Base-by-base conservation (phyloP, 352 stramenopile genomes). In the Phytophthora colocasiae region DNA sequence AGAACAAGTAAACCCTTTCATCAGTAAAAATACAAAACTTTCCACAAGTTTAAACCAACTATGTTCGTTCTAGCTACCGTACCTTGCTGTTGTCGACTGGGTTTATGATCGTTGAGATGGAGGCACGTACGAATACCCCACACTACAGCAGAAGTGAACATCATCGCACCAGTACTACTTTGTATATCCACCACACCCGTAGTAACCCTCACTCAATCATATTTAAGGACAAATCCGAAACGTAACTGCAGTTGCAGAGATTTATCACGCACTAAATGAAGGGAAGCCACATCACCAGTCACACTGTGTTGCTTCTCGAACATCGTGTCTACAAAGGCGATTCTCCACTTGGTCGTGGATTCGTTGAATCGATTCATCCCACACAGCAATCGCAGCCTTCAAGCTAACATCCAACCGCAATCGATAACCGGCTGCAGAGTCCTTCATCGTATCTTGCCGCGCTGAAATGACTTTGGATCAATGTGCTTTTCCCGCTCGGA, bases 391-490 rank as follows among this genome's bases (percentile, higher is more conserved):
- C 8, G 45, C 36, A 36, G 43, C 29, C 10, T 52, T 31, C 45
- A 63, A 34, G 38, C 50, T 63, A 24, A 26, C 32, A 5, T 26
- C 6, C 34, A 63, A 9, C 8, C 45, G 45, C 22, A 63, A 3
- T 43, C 6, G 10, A 15, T 50, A 11, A 12, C 56, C 43, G 4
- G 34, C 56, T 34, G 44, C 10, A 4, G n/a, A 63, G 29, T 12
- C 36, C 41, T 36, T 63, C 56, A 44, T 63, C 56, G 6, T 56
- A n/a, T 12, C 45, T n/a, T 8, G 27, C 31, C 8, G 26, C 56
- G 19, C 24, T 56, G 27, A 63, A 56, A 26, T 56, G 45, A 27
- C 56, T 56, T 38, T 55, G 22, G 7, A 63, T 32, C 1, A 49
- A 44, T 24, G 55, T 63, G 4, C 5, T 11, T 4, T 49, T 36